Base-by-base conservation (phyloP, 345 rosid genomes). In the Citrus mangshanensis region DNA sequence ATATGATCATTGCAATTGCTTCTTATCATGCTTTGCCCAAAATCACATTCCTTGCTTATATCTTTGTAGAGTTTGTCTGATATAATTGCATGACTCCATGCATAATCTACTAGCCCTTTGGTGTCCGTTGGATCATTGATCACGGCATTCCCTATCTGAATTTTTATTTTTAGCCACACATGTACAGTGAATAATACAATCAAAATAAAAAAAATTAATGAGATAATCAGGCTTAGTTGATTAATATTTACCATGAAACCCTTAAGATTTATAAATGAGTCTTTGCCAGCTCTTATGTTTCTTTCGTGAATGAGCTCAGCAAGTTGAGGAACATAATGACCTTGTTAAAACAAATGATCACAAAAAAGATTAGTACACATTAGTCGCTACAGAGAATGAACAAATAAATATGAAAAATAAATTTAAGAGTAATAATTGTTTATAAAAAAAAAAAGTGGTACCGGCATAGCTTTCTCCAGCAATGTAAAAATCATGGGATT, bases 381-480 rank as follows among this genome's bases (percentile, higher is more conserved):
- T 46, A 51, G 68, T 13, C 4, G 16, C 58, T 18, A 54, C 1
- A 0, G 1, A 54, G 58, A 54, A 54, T 46, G 51, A 46, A 46
- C 51, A 46, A 46, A 42, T 3, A 42, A 10, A 13, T 51, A 4
- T 51, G 56, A 16, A 16, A 51, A 51, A 51, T 51, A 51, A 16
- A 51, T 4, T 54, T 18, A 3, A 1, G 58, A 0, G 22, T 18
- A 18, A 5, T 51, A 35, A 5, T 34, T 35, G 5, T 34, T 34
- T 34, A n/a, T 4, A 4, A 1, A 54, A 24, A 19, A 30, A 19
- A 7, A 37, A 37, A 7, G 30, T 28, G n/a, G 18, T 76, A 92
- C 98, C 98, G 18, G 97, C 98, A 54, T 94, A 92, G 86, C 97
- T 92, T 81, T 94, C 97, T 68, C 98, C 97, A 1, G 97, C 79